Evolutionary conservation across 139 green algal species (phyloP), one percentile per base, ranked within the genome.

Genomic region (Closterium sp.): DNA sequence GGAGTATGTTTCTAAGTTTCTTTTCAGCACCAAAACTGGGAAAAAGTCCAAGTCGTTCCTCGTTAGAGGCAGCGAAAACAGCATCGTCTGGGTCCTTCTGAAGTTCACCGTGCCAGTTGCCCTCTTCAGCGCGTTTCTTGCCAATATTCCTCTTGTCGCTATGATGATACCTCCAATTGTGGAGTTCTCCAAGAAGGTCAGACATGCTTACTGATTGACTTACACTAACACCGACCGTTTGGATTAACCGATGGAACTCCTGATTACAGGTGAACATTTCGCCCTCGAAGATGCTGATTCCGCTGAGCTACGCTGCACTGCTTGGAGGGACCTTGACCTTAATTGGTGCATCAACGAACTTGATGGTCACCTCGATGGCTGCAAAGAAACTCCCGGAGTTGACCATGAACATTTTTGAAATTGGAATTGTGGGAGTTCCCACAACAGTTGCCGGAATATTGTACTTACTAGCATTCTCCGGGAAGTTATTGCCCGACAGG

Each of bases 281-380:
- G 24, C 92, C 91, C 4, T 90, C 93, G 38, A 94, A 97, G 95
- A 90, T 98, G 38, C 95, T 97, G 73, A 96, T 97, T 87, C 97
- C 97, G 30, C 88, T 97, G 32, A 97, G 95, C 31, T 97, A 96
- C 87, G 95, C 96, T 19, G 95, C 95, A 21, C 96, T 98, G 31
- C 94, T 98, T 34, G 97, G 97, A 7, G 97, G 97, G 42, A 98
- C 97, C 17, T 93, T 92, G 91, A 98, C 97, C 0, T 93, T 97
- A 13, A 98, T 98, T 34, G 97, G 97, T 27, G 97, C 97, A 4
- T 96, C 94, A 45, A 98, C 97, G 45, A 98, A 98, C 94, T 95
- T 98, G 34, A 96, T 98, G 70, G 95, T 98, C 17, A 93, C 95
- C 24, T 96, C 95, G 28, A 89, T 96, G 85, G 45, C 87, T 24